These are phyloP conservation scores for Rhizopogon roseolus DNA, from an alignment of 768 basidiomycete genomes.

Conservation along the genomic window DNA sequence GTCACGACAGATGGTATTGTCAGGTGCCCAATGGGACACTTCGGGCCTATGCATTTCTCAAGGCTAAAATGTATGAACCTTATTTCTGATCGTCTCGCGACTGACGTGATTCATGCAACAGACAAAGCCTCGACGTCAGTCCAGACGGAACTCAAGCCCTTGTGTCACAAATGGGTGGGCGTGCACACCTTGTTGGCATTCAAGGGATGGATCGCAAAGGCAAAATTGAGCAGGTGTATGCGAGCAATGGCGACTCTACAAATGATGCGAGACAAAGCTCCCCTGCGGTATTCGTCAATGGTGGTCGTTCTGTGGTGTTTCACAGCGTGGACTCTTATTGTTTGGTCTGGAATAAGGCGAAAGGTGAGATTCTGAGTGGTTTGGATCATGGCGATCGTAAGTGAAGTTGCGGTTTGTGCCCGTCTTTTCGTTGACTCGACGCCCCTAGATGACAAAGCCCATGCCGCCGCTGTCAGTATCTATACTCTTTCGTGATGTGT, in stretches of 20 bases:
- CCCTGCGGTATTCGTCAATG: slow-evolving; percentile 50
- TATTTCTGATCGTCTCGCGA: background rate
- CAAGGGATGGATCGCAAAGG: slow-evolving; percentile 46
- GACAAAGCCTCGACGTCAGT: slow-evolving; percentile 51
- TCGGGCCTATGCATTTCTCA: slow-evolving; percentile 54
- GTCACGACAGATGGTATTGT: slow-evolving; percentile 53
- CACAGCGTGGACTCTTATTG: slow-evolving; percentile 50
- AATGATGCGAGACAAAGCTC: slow-evolving; percentile 30
- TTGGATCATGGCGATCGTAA: slow-evolving; percentile 58
- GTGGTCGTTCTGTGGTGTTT: slow-evolving; percentile 51
- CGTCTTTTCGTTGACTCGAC: slow-evolving; percentile 6
- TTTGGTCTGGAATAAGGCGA: slow-evolving; percentile 59
- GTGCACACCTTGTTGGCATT: slow-evolving; percentile 47
- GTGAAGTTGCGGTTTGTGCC: slow-evolving; percentile 7
- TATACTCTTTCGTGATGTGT: background rate
- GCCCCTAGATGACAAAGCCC: slow-evolving; percentile 24
- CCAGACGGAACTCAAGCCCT: slow-evolving; percentile 45
- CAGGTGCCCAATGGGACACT: slow-evolving; percentile 64
- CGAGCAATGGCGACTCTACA: slow-evolving; percentile 29
- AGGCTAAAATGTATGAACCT: slow-evolving; percentile 49
- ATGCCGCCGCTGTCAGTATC: slow-evolving; percentile 30
- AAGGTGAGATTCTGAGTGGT: slow-evolving; percentile 49
- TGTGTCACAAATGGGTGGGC: slow-evolving; percentile 46
- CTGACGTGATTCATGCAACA: slow-evolving; percentile 21
- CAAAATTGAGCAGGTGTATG: slow-evolving; percentile 48